Base-by-base conservation (phyloP, 73 alveolate species). In the Durusdinium trenchii region DNA sequence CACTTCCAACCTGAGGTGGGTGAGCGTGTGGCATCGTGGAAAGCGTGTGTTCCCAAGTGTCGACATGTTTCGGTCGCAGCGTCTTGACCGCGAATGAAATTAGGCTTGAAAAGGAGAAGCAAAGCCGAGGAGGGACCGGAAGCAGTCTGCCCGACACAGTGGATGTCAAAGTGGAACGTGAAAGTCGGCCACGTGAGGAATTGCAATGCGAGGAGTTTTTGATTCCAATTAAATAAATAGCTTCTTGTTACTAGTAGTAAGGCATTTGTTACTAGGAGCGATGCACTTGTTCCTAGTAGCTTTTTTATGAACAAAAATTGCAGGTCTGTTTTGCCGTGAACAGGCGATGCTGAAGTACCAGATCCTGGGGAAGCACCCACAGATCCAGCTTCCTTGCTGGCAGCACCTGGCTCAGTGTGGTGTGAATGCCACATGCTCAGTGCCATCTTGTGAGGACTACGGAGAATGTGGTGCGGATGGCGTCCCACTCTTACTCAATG, bases 101-200 rank as follows among this genome's bases (percentile, higher is more conserved):
- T 42, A 86, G 95, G 95, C 75, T 86, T n/a, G 95, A 86, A 60
- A 86, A 40, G 83, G 83, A 86, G 26, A 86, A 86, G 95, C 84
- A 86, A 64, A 86, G 95, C 45, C 61, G 95, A 60, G 95, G 95
- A 45, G 42, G 60, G 16, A 54, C 60, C 26, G 35, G 6, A 10
- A 38, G 86, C n/a, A 36, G 40, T n/a, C n/a, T n/a, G n/a, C n/a
- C n/a, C n/a, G n/a, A n/a, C n/a, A n/a, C n/a, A n/a, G n/a, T n/a
- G n/a, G n/a, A n/a, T n/a, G n/a, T n/a, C n/a, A n/a, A n/a, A n/a
- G n/a, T n/a, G n/a, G n/a, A n/a, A n/a, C n/a, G n/a, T n/a, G n/a
- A n/a, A n/a, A n/a, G n/a, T n/a, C n/a, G n/a, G n/a, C n/a, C n/a
- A n/a, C n/a, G n/a, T n/a, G n/a, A n/a, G n/a, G n/a, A n/a, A n/a